phyloP scores from a whole-genome alignment of 1,284 basidiomycete species.

The Golubevia sp. region DNA sequence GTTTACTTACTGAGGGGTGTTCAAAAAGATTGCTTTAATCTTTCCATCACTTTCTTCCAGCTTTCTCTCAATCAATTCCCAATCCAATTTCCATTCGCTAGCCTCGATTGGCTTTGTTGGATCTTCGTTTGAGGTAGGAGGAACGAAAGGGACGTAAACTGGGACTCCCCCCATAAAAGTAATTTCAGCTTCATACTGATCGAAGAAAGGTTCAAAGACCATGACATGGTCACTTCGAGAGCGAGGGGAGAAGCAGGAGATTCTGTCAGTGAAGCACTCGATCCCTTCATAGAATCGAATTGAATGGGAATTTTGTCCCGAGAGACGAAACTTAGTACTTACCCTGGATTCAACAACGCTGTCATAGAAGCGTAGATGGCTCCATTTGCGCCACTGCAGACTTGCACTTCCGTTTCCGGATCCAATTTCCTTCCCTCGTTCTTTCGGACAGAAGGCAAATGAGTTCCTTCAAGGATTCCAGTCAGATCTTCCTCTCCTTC shows the following conservation, averaged over 20 bases:
- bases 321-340: no score
- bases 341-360: slow-evolving; percentile 40
- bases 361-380: slow-evolving; percentile 50
- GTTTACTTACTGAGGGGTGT: slow-evolving; percentile 46
- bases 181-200: slow-evolving; percentile 56
- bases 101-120: slow-evolving; percentile 30
- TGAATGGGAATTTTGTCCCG: no score
- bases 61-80: slow-evolving; percentile 71
- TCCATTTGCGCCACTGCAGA: slow-evolving; percentile 85
- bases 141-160: slow-evolving; percentile 92
- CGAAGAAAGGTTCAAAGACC: slow-evolving; percentile 79
- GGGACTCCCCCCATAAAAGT: slow-evolving; percentile 72
- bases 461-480: no score
- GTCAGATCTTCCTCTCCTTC: slow-evolving; percentile 4
- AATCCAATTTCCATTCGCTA: slow-evolving; percentile 65
- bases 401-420: slow-evolving; percentile 83
- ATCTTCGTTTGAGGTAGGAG: slow-evolving; percentile 65
- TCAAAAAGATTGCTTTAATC: slow-evolving; percentile 71
- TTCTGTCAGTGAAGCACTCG: no score
- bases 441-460: no score
- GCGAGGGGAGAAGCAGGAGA: slow-evolving; percentile 84
- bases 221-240: slow-evolving; percentile 94
- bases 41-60: slow-evolving; percentile 84
- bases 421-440: slow-evolving; percentile 74
- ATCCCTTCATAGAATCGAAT: no score